Base-by-base conservation (phyloP, 78 protist species). In the Isochrysis galbana region DNA sequence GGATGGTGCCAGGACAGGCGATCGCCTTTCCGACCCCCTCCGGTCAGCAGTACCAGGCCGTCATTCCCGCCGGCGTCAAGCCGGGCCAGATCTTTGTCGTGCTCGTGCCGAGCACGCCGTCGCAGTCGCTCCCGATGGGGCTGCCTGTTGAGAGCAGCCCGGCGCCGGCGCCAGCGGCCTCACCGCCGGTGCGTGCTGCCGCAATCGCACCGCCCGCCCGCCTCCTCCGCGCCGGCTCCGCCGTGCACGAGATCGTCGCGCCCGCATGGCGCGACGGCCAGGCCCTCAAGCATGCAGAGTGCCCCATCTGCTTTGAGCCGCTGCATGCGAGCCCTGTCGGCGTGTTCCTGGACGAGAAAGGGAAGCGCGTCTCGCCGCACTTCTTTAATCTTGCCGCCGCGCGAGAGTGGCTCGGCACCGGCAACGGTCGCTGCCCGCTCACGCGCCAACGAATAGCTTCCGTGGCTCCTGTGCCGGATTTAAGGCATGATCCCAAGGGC, bases 241-340 rank as follows among this genome's bases (percentile, higher is more conserved):
- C 67, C 67, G 67, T 54, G 67, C 67, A 19, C 67, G 11, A 11
- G 67, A 54, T 11, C 67, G 77, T 70, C 44, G 80, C 80, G 42
- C 42, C 41, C 61, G 14, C 61, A 51, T 51, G 61, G 61, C 61
- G 14, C 29, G 61, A 51, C 61, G 61, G 61, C 74, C 74, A 61
- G 74, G 74, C 74, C 5, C n/a, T 61, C 48, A 3, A 17, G 46
- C 84, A 77, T 46, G 84, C 84, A 17, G 84, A 77, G 84, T 77
- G 84, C 84, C 84, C 84, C 32, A 77, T 77, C 46, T 77, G 47
- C 44, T 77, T 77, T 46, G 46, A 77, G 47, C 44, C 44, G 47
- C 84, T 77, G 44, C 26, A 2, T 29, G 2, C 5, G 17, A 46
- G 47, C 14, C 47, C 44, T 41, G 7, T 36, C 32, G 84, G 84